Conservation (phyloP, 441 rosid species). For the Sinapis alba region DNA sequence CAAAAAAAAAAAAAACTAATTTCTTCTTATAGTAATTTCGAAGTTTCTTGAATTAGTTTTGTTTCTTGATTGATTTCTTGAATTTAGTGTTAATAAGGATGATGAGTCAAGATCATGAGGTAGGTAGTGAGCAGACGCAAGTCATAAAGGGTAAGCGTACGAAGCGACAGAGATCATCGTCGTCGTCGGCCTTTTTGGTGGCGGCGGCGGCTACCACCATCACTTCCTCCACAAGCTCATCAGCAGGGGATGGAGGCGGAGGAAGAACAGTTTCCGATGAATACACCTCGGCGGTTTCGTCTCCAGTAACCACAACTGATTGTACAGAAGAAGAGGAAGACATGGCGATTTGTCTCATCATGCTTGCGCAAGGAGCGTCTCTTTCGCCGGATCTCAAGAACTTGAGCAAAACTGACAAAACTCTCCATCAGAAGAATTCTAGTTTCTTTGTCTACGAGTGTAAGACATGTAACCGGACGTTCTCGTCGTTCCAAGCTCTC, state of each 20-base stretch:
- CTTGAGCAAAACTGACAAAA: slow-evolving; percentile 7
- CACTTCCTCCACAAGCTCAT: slow-evolving; percentile 47
- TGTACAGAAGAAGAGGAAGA: slow-evolving; percentile 82
- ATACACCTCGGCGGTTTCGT: slow-evolving; percentile 42
- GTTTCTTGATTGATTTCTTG: slow-evolving; percentile 13
- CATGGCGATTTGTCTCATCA: slow-evolving; percentile 88
- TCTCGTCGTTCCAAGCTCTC: slow-evolving; percentile 90
- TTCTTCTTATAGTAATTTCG: slow-evolving; percentile 9
- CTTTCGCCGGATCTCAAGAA: slow-evolving; percentile 39
- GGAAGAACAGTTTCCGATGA: slow-evolving; percentile 40
- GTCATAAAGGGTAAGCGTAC: slow-evolving; percentile 74
- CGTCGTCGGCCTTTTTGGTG: slow-evolving; percentile 48
- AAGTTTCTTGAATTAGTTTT: slow-evolving; percentile 24
- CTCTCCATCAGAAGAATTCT: slow-evolving; percentile 37
- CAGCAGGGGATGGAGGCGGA: slow-evolving; percentile 41
- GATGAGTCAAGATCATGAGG: slow-evolving; percentile 51
- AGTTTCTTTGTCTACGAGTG: slow-evolving; percentile 77
- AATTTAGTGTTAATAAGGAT: slow-evolving; percentile 25
- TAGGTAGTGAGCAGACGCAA: slow-evolving; percentile 41
- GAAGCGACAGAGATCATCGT: slow-evolving; percentile 71
- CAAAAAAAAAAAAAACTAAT: background rate
- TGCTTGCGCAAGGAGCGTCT: slow-evolving; percentile 71
- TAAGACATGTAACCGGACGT: slow-evolving; percentile 79
- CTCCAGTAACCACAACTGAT: slow-evolving; percentile 49
- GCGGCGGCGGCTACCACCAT: slow-evolving; percentile 43